Percentiles rank a stretch among this genome's conserved stretches.
These are phyloP conservation scores for Pseudonitzschia pungens DNA, from an alignment of 108 stramenopile species.

Conservation along the genomic window DNA sequence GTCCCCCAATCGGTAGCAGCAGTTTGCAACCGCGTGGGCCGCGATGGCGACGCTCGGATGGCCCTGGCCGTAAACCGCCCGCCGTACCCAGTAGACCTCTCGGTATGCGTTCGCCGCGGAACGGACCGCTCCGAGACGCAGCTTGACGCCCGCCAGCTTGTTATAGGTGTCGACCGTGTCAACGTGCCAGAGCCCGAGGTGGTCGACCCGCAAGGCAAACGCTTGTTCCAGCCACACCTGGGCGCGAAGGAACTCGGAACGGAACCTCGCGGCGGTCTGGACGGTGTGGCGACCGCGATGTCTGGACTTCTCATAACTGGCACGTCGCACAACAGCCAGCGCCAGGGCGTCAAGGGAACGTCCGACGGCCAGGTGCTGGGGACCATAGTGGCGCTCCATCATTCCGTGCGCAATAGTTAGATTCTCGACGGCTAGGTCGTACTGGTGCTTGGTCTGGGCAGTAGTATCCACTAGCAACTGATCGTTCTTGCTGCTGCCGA, in stretches of 20 bases:
- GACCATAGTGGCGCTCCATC: constrained; percentile 19
- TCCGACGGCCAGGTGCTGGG: constrained; percentile 23
- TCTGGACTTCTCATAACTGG: neutral
- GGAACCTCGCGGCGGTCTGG: neutral
- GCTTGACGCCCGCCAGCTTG: constrained; percentile 41
- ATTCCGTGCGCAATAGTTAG: constrained; percentile 15
- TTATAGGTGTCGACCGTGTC: constrained; percentile 57
- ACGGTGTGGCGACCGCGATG: neutral
- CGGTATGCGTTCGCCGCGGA: constrained; percentile 35
- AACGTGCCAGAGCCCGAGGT: constrained; percentile 51
- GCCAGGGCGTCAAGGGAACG: constrained; percentile 27
- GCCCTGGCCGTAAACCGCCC: constrained; percentile 40
- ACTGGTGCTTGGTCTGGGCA: neutral
- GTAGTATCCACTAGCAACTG: neutral
- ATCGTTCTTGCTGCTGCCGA: neutral
- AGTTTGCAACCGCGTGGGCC: constrained; percentile 50
- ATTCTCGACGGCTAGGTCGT: constrained; percentile 11
- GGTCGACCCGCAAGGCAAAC: constrained; percentile 41
- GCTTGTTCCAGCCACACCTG: constrained; percentile 33
- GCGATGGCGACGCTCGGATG: constrained; percentile 64
- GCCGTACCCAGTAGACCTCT: constrained; percentile 51
- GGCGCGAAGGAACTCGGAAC: constrained; percentile 17
- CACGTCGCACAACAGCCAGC: constrained; percentile 14
- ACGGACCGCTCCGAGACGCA: constrained; percentile 23
- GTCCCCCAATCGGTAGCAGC: constrained; percentile 24